A percentile compares a stretch with the other conserved stretches of the same genome.
These are phyloP conservation scores for Phytopythium delawarense DNA, from an alignment of 352 stramenopile genomes.

Conservation along the genomic window DNA sequence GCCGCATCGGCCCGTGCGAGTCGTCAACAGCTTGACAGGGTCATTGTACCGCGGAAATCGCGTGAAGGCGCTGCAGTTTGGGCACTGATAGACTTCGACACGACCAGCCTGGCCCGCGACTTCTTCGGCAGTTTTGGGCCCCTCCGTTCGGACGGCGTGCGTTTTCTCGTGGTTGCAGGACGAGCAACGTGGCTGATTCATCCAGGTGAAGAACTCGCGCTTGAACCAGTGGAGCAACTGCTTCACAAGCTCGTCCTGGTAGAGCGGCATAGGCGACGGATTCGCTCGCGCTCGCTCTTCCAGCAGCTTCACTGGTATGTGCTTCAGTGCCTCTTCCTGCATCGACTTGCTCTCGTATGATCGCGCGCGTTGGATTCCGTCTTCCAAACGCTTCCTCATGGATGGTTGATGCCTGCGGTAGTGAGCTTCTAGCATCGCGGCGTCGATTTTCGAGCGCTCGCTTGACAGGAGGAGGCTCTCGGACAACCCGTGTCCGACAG, in stretches of 20 bases:
- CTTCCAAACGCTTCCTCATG: slow-evolving; percentile 43
- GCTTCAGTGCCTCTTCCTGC: slow-evolving; percentile 59
- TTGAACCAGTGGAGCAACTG: slow-evolving; percentile 89
- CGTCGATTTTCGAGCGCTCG: slow-evolving; percentile 22
- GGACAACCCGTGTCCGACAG: slow-evolving; percentile 9
- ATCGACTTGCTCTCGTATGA: slow-evolving; percentile 64
- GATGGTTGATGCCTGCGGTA: slow-evolving; percentile 44
- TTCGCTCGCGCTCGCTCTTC: slow-evolving; percentile 63
- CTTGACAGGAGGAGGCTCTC: neutral
- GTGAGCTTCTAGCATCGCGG: slow-evolving; percentile 24
- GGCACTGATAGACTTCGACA: slow-evolving; percentile 88
- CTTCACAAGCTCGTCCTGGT: slow-evolving; percentile 67
- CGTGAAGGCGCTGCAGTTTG: slow-evolving; percentile 39
- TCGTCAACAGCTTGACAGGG: slow-evolving; percentile 83
- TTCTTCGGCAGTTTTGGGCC: slow-evolving; percentile 54
- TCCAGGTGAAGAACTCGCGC: slow-evolving; percentile 88
- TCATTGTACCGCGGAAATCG: slow-evolving; percentile 91
- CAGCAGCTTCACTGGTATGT: slow-evolving; percentile 61
- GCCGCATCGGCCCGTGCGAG: slow-evolving; percentile 83
- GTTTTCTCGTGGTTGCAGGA: slow-evolving; percentile 54
- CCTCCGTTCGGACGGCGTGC: slow-evolving; percentile 31
- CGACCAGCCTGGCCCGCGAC: slow-evolving; percentile 50
- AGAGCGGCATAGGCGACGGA: slow-evolving; percentile 33
- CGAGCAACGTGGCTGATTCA: slow-evolving; percentile 73
- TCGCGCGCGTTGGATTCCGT: slow-evolving; percentile 43